phyloP scores from a whole-genome alignment of 306 rosid species.

The Quercus rubra region DNA sequence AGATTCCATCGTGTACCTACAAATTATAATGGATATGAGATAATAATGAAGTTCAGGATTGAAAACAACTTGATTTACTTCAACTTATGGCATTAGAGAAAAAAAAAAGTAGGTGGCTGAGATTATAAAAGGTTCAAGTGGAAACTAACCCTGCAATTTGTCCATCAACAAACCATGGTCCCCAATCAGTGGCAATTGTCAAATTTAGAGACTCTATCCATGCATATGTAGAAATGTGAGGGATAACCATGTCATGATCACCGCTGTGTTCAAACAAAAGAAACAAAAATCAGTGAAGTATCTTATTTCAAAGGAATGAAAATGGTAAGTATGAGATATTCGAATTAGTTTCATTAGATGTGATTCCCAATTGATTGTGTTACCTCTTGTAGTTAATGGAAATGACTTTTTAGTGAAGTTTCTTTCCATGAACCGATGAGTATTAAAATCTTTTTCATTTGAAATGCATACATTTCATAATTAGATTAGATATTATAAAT shows the following conservation, averaged over 20 bases:
- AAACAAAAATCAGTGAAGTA: background rate
- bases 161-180: constrained; percentile 39
- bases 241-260: constrained; percentile 34
- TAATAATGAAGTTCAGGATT: no score
- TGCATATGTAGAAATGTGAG: constrained; percentile 29
- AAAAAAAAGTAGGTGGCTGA: no score
- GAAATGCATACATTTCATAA: no score
- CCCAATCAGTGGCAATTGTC: constrained; percentile 27
- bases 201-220: constrained; percentile 45
- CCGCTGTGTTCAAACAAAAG: constrained; percentile 17
- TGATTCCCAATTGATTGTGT: no score
- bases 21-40: background rate
- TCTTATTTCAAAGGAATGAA: background rate
- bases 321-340: background rate
- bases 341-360: no score
- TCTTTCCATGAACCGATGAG: no score
- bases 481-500: no score
- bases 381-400: no score
- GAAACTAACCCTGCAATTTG: constrained; percentile 43
- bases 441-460: no score
- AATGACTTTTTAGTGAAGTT: no score
- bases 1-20: constrained; percentile 25
- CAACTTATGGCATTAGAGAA: no score
- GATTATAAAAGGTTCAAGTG: background rate
- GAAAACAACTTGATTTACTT: no score